A percentile compares a stretch with the other conserved stretches of the same genome.
phyloP scores from a whole-genome alignment of 129 eudicot genomes.

The Deinandra increscens region DNA sequence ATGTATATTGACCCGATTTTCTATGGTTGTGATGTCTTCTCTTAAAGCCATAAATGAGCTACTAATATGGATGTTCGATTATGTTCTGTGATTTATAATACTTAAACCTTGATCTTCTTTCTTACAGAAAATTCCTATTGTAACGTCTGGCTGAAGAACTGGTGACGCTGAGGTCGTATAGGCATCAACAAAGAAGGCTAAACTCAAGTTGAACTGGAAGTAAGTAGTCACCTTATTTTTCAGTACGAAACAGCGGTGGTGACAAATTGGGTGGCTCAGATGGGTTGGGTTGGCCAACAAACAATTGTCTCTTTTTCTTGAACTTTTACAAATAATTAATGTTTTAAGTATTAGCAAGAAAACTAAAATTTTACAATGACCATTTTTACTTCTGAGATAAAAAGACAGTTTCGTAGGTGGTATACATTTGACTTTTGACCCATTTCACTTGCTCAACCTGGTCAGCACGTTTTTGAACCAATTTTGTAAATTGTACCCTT shows the following conservation, averaged over 20 bases:
- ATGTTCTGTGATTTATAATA: too few species aligned
- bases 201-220: slow-evolving; percentile 85
- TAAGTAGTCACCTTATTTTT: slow-evolving; percentile 39
- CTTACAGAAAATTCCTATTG: slow-evolving; percentile 75
- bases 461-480: neutral
- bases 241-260: neutral
- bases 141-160: slow-evolving; percentile 73
- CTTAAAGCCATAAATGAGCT: too few species aligned
- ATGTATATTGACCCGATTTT: too few species aligned
- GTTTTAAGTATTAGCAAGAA: neutral
- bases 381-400: neutral
- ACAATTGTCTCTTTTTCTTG: neutral
- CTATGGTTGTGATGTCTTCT: too few species aligned
- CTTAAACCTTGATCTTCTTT: neutral
- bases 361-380: neutral
- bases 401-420: neutral
- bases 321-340: neutral
- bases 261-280: slow-evolving; percentile 4
- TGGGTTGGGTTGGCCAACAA: neutral
- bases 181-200: slow-evolving; percentile 85
- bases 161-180: slow-evolving; percentile 93
- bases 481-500: neutral
- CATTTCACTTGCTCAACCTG: neutral
- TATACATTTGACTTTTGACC: slow-evolving; percentile 4
- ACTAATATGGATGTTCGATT: too few species aligned